phyloP scores from a whole-genome alignment of 257 asterid species.

The Gentiana dahurica region DNA sequence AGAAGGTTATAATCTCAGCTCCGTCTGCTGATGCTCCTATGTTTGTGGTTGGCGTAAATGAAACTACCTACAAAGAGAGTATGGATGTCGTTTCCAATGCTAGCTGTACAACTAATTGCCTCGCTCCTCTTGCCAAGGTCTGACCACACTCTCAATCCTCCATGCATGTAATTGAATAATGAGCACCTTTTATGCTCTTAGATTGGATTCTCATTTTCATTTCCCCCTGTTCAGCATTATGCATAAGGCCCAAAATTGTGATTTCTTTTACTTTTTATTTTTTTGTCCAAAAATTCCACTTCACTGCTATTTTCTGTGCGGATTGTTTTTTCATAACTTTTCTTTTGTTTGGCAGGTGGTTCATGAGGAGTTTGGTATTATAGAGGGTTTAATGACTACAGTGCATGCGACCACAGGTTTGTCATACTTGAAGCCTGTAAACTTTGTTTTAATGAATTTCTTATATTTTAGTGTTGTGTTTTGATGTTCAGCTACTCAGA shows the following conservation, averaged over 20 bases:
- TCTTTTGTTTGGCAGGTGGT: slow-evolving; percentile 52
- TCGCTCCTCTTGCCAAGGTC: slow-evolving; percentile 99
- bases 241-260: neutral
- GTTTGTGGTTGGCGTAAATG: slow-evolving; percentile 99
- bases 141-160: slow-evolving; percentile 7
- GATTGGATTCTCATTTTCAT: no score
- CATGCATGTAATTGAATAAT: neutral
- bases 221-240: neutral
- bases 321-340: slow-evolving; percentile 2
- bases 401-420: slow-evolving; percentile 98
- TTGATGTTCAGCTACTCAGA: slow-evolving; percentile 76
- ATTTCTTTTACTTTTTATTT: slow-evolving; percentile 1
- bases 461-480: slow-evolving; percentile 9
- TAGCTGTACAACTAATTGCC: slow-evolving; percentile 98
- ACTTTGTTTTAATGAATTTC: neutral
- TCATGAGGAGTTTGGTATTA: slow-evolving; percentile 92
- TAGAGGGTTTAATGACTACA: slow-evolving; percentile 96
- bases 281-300: neutral
- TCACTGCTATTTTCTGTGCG: neutral
- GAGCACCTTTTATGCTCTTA: neutral
- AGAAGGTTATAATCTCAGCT: slow-evolving; percentile 92
- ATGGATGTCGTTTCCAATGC: slow-evolving; percentile 99
- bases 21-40: slow-evolving; percentile 99
- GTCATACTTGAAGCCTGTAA: no score
- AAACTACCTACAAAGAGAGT: slow-evolving; percentile 64